A percentile compares a stretch with the other conserved stretches of the same genome.
Conservation (phyloP, 116 monocot species). For the Phalaenopsis hybrid region DNA sequence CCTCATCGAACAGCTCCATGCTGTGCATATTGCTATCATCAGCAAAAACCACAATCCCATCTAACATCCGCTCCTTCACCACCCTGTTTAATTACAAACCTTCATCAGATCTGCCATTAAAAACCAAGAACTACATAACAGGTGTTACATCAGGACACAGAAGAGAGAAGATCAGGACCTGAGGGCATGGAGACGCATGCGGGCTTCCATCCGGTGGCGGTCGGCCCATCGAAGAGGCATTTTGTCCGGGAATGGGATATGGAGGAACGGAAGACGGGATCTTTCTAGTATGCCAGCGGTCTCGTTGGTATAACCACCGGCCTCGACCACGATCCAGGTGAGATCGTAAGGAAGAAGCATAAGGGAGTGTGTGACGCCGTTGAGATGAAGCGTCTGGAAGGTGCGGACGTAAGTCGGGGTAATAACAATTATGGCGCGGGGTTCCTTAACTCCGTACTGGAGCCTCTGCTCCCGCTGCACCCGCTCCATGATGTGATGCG, state of each 20-base stretch:
- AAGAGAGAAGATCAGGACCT: conserved; percentile 24
- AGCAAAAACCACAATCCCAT: conserved; percentile 71
- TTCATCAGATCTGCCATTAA: not conserved
- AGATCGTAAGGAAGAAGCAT: conserved; percentile 65
- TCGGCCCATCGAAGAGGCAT: conserved; percentile 63
- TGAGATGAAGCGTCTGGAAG: conserved; percentile 89
- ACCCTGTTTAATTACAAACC: conserved; percentile 27
- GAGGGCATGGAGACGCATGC: conserved; percentile 78
- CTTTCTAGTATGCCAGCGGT: conserved; percentile 36
- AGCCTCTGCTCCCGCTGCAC: conserved; percentile 84
- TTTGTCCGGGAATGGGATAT: conserved; percentile 42
- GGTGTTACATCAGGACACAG: not conserved
- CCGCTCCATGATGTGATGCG: conserved; percentile 70
- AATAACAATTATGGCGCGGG: conserved; percentile 49
- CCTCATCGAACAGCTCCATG: conserved; percentile 88
- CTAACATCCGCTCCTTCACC: conserved; percentile 61
- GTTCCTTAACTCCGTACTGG: conserved; percentile 56
- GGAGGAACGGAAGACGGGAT: conserved; percentile 41
- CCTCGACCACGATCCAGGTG: conserved; percentile 93
- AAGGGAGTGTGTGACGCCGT: conserved; percentile 67
- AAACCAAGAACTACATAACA: not conserved
- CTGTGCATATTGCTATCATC: conserved; percentile 93
- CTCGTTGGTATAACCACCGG: conserved; percentile 59
- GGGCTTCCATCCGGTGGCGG: conserved; percentile 55
- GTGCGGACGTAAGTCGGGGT: conserved; percentile 87